Evolutionary conservation across 768 basidiomycete species (phyloP), one percentile per base, ranked within the genome.

Genomic region (Leccinum boreale): DNA sequence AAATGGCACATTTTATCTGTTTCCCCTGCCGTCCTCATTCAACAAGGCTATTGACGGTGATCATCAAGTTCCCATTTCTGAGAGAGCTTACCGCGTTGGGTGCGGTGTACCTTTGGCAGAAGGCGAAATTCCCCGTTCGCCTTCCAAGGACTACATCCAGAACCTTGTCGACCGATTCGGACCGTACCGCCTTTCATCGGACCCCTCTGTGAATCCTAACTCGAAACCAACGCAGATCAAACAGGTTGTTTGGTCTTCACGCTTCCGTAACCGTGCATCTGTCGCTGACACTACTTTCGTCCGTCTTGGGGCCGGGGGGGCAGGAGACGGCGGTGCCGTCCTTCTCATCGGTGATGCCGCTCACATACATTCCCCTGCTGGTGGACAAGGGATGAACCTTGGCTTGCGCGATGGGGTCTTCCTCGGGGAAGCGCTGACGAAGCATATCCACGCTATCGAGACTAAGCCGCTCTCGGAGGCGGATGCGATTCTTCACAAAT

Each of bases 371-470:
- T 79, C 83, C 82, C n/a, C 72, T 36, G 15, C 7, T 36, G 83
- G 82, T 2, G 83, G 82, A 1, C 81, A 82, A 55, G 83, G 82
- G 12, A 80, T 84, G 81, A 82, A 82, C 58, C 75, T 84, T 19
- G 80, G 82, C 10, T 68, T 84, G 17, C 74, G 81, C 14, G 83
- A 84, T 58, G 81, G 78, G 9, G 65, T 82, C 19, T 69, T 73
- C 50, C 74, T 83, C 4, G 81, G 76, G 4, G 73, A 76, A 17
- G 74, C 64, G 6, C 65, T 84, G 44, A 65, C 67, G 15, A 66
- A 72, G 19, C 78, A 79, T 63, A 56, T 76, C 1, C 60, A 45
- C 4, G 62, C 60, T 28, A 17, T 58, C 7, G 54, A 65, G 39
- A 57, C 55, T 1, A 36, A 46, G 21, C n/a, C 62, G 1, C 24